Evolutionary conservation across 371 early-diverging fungal genomes (phyloP), one percentile per base, ranked within the genome.

Genomic region (Apophysomyces ossiformis): DNA sequence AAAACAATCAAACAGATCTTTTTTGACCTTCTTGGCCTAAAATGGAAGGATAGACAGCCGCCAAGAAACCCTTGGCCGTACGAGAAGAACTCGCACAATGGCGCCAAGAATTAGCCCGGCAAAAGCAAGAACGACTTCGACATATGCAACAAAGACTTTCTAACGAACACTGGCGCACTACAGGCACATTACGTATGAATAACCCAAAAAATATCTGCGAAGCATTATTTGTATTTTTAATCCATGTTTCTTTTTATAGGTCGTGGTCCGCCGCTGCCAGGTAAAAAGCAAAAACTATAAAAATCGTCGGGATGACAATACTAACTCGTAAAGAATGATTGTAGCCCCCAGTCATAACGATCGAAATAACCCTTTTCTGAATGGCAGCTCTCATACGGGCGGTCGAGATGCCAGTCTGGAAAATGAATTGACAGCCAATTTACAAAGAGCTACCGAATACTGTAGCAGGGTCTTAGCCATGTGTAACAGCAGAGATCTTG

Each of bases 81-180:
- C n/a, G 54, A 58, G 63, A 62, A 58, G 71, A 71, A 47, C 50
- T 71, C 9, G 71, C 64, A 7, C 54, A 47, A 35, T 71, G 71
- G 71, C 67, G 71, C 46, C 67, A 67, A 61, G 67, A 71, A 11
- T 50, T 71, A 18, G 67, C 61, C 15, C 43, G 61, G 57, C 61
- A 50, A 21, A 50, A 21, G 21, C 54, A 50, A 11, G 21, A 2
- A 8, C 16, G 21, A 50, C 7, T 21, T 21, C 54, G 54, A 50
- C 54, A 50, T 1, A 41, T 5, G 21, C 54, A 50, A 26, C 18
- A n/a, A 50, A 26, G 7, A 7, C 47, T 21, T 50, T 50, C 54
- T 6, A 21, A 16, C n/a, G 21, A 50, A 7, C 18, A 50, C 16
- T 50, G 54, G 54, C 54, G 54, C 54, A 18, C 21, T 21, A 50